Conservation (phyloP, 371 early-diverging fungal species). For the Mortierella sp. region DNA sequence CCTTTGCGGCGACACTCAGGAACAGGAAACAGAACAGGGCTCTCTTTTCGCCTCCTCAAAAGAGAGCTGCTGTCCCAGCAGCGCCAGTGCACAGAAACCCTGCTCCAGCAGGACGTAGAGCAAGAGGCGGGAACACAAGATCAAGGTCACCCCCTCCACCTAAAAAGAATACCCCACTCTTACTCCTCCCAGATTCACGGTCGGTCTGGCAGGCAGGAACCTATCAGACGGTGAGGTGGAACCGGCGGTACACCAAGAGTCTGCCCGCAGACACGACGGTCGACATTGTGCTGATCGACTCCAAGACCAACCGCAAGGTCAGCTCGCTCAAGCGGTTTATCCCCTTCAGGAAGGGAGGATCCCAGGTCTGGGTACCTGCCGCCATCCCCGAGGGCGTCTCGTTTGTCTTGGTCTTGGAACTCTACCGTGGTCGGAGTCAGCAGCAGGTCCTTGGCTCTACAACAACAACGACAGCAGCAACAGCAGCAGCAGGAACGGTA, state of each 20-base stretch:
- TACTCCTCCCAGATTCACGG: conserved; percentile 42
- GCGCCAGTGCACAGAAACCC: not conserved
- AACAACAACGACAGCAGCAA: conserved; percentile 6
- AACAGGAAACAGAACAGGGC: not conserved
- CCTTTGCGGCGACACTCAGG: not conserved
- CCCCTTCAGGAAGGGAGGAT: conserved; percentile 38
- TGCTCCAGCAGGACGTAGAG: not conserved
- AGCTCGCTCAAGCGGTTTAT: conserved; percentile 48
- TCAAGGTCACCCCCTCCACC: not conserved
- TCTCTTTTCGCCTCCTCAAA: not conserved
- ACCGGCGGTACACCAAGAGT: conserved; percentile 30
- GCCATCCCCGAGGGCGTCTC: conserved; percentile 32
- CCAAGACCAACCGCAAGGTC: conserved; percentile 42
- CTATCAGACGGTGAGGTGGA: conserved; percentile 50
- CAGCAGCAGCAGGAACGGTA: not conserved
- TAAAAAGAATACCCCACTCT: conserved; percentile 23
- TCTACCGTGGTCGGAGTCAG: conserved; percentile 54
- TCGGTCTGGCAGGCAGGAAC: conserved; percentile 52
- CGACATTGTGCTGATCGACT: conserved; percentile 49
- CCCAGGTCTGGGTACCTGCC: conserved; percentile 41
- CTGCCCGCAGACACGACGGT: conserved; percentile 52
- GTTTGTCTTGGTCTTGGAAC: conserved; percentile 50
- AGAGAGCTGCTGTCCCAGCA: not conserved
- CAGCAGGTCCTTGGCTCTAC: conserved; percentile 24
- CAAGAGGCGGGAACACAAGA: not conserved